Base-by-base conservation (phyloP, 345 rosid species). In the Linum lewisii region DNA sequence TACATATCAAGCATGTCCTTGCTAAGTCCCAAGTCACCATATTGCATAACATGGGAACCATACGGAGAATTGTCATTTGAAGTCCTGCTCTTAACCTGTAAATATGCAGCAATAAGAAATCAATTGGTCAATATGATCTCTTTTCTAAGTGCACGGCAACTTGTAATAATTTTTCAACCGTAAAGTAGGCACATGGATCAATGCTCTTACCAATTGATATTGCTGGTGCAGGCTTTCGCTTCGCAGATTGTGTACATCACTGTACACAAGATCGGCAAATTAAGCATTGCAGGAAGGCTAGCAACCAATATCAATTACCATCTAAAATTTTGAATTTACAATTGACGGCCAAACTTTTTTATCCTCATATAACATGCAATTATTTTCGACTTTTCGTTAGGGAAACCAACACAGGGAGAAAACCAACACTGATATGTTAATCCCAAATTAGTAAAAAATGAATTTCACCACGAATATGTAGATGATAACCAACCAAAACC, bases 21-120 rank as follows among this genome's bases (percentile, higher is more conserved):
- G 78, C 80, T 77, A 60, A 83, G 77, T 64, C 63, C 76, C 15
- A 79, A 49, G 72, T 94, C 97, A 50, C 99, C 97, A 63, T 80
- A 94, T 63, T 84, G 90, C 97, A 90, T 94, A 73, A 90, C 99
- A 67, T 90, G 99, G 66, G 99, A 94, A 37, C 99, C 96, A 57
- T 72, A 87, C 10, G 59, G 60, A 61, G 63, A 66, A 64, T 75
- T 78, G 19, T 38, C 82, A 65, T 67, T 72, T 6, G 73, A 60
- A 37, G 97, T 93, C 80, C 90, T 85, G 69, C 6, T 74, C 69
- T 85, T 93, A 66, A 93, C 97, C 99, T 93, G 80, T 62, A 66
- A 66, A 73, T n/a, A n/a, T 29, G 45, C 2, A 61, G 20, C 25
- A 47, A 19, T 1, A 22, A 44, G 59, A 54, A 58, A 67, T 58